These are phyloP conservation scores for Cercospora canescens DNA, from an alignment of 2,329 filamentous ascomycete genomes.

Conservation along the genomic window DNA sequence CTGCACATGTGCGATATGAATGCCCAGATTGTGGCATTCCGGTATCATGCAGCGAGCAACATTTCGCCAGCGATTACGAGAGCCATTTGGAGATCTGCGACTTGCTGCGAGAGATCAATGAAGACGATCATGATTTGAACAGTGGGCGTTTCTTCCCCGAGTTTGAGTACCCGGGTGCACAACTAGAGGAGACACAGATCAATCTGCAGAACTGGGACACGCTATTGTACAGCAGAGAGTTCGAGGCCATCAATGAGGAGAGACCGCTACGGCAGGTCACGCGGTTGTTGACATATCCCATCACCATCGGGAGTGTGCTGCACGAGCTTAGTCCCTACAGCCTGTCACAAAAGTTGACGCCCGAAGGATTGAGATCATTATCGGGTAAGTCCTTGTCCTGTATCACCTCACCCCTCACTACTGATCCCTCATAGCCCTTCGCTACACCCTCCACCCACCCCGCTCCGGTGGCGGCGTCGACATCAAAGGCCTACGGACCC, in stretches of 20 bases:
- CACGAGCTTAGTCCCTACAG: conserved; percentile 94
- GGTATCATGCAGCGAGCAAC: conserved; percentile 88
- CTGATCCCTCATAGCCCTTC: conserved; percentile 64
- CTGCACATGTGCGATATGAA: conserved; percentile 86
- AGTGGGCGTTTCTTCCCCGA: conserved; percentile 92
- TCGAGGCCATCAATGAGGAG: conserved; percentile 86
- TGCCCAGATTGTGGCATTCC: conserved; percentile 95
- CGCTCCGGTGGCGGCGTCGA: conserved; percentile 70
- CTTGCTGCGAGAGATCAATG: conserved; percentile 86
- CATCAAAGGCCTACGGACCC: conserved; percentile 77
- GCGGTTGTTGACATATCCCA: conserved; percentile 86
- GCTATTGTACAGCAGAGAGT: conserved; percentile 88
- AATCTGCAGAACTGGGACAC: conserved; percentile 99
- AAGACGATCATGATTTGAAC: conserved; percentile 92
- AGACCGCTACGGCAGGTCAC: conserved; percentile 91
- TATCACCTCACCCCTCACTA: background rate
- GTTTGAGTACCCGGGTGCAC: conserved; percentile 84
- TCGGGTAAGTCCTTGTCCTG: conserved; percentile 63
- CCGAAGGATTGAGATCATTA: conserved; percentile 89
- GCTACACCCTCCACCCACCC: conserved; percentile 91
- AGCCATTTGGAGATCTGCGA: conserved; percentile 91
- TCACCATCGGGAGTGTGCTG: conserved; percentile 86
- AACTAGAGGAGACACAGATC: conserved; percentile 87
- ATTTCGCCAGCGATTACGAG: conserved; percentile 97
- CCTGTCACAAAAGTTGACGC: conserved; percentile 75